A percentile compares a stretch with the other conserved stretches of the same genome.
Conservation (phyloP, 179 eudicot genomes). For the Nepenthes alata region DNA sequence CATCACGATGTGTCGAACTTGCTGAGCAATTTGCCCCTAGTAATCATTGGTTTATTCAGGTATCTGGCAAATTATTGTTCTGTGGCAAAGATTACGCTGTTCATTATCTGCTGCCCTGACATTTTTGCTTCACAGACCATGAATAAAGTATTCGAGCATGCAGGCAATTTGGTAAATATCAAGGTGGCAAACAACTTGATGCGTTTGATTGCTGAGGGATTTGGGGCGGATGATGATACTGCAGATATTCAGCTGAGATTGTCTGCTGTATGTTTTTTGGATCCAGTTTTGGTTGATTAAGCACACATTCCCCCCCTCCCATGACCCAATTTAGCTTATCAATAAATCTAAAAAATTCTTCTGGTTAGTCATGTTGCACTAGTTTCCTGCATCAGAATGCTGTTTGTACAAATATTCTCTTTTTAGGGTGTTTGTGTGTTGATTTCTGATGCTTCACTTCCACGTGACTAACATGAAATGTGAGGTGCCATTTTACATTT, state of each 20-base stretch:
- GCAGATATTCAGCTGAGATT: constrained; percentile 88
- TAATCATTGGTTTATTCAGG: constrained; percentile 99
- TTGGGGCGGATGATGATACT: constrained; percentile 84
- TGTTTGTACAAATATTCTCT: not conserved
- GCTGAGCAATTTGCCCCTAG: constrained; percentile 99
- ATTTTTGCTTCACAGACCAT: constrained; percentile 57
- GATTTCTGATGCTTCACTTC: too few species aligned
- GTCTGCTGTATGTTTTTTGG: constrained; percentile 71
- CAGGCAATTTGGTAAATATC: constrained; percentile 83
- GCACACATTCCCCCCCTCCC: not conserved
- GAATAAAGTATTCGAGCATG: constrained; percentile 97
- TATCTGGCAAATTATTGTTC: constrained; percentile 10
- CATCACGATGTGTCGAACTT: constrained; percentile 97
- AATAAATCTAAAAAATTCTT: too few species aligned
- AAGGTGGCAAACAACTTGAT: constrained; percentile 96
- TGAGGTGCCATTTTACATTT: too few species aligned
- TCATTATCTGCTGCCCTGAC: constrained; percentile 8
- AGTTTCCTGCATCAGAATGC: not conserved
- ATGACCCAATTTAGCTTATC: not conserved
- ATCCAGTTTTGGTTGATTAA: constrained; percentile 1
- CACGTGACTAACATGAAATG: too few species aligned
- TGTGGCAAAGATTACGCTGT: not conserved
- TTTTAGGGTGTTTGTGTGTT: too few species aligned
- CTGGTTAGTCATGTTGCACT: too few species aligned
- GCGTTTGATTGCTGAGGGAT: constrained; percentile 97